phyloP scores from a whole-genome alignment of 2,329 filamentous ascomycete species.

The Fusarium buharicum region DNA sequence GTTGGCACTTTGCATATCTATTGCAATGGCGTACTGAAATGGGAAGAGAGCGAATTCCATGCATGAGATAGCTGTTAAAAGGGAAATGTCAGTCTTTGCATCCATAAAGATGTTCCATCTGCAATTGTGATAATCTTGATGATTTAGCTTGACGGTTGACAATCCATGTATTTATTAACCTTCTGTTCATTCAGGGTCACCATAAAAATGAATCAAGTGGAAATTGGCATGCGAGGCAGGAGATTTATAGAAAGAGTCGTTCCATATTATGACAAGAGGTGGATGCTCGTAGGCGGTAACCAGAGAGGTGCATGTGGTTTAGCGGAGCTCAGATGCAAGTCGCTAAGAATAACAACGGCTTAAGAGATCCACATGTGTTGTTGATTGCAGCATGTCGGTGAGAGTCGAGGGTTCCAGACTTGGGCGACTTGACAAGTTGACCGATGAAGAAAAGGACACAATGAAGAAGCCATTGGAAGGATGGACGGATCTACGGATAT shows the following conservation, averaged over 20 bases:
- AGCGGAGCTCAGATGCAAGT: conserved; percentile 27
- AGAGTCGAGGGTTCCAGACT: conserved; percentile 20
- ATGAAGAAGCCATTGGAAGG: neutral
- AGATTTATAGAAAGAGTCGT: conserved; percentile 24
- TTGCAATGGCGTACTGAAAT: conserved; percentile 8
- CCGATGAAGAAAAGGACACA: neutral
- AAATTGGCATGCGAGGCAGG: conserved; percentile 6
- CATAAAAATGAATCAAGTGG: too few relatives aligned
- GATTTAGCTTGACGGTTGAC: too few relatives aligned
- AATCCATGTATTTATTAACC: too few relatives aligned
- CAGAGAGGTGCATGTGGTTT: conserved; percentile 1
- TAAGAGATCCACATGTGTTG: conserved; percentile 13
- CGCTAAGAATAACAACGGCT: conserved; percentile 3
- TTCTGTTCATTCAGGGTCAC: too few relatives aligned
- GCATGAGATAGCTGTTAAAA: conserved; percentile 3
- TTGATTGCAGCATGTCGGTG: conserved; percentile 32
- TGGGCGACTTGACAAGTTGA: neutral
- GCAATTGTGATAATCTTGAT: too few relatives aligned
- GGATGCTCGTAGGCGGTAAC: conserved; percentile 9
- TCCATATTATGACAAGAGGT: conserved; percentile 20
- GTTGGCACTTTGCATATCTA: conserved; percentile 6
- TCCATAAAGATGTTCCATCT: neutral
- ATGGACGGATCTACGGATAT: conserved; percentile 19
- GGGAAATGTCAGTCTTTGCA: conserved; percentile 3
- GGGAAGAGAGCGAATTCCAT: neutral